Percentiles rank a stretch among this genome's conserved stretches.
phyloP scores from a whole-genome alignment of 768 basidiomycete genomes.

The Tubosaeta sp. region DNA sequence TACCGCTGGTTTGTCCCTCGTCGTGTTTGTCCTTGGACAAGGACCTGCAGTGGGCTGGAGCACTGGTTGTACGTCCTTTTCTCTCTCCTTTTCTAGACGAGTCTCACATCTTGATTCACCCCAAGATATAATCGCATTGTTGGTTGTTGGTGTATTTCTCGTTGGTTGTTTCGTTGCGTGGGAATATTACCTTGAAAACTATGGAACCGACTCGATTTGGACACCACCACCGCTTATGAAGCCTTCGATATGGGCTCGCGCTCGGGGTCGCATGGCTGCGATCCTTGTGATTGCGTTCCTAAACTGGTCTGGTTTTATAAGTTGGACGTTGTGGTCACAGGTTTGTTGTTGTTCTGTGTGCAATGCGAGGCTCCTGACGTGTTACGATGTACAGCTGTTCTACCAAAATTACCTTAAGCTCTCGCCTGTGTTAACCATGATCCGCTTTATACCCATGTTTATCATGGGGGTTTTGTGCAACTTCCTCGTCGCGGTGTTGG shows the following conservation, averaged over 20 bases:
- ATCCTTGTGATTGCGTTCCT: slow-evolving; percentile 62
- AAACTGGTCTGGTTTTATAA: slow-evolving; percentile 55
- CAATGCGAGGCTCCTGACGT: background rate
- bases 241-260: slow-evolving; percentile 58
- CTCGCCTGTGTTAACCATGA: slow-evolving; percentile 55
- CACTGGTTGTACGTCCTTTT: slow-evolving; percentile 43
- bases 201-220: slow-evolving; percentile 21
- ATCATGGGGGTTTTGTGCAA: slow-evolving; percentile 63
- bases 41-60: slow-evolving; percentile 64
- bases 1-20: slow-evolving; percentile 61
- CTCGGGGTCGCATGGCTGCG: slow-evolving; percentile 56
- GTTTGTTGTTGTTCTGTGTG: slow-evolving; percentile 16
- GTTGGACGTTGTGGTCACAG: slow-evolving; percentile 51
- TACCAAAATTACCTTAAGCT: slow-evolving; percentile 63
- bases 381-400: slow-evolving; percentile 44
- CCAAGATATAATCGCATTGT: slow-evolving; percentile 65
- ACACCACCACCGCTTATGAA: slow-evolving; percentile 63
- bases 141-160: slow-evolving; percentile 58
- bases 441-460: slow-evolving; percentile 69
- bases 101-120: slow-evolving; percentile 9
- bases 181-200: slow-evolving; percentile 57
- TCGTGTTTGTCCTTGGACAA: slow-evolving; percentile 71
- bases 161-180: slow-evolving; percentile 56
- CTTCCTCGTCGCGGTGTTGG: slow-evolving; percentile 55
- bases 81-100: slow-evolving; percentile 10